Evolutionary conservation across 2,329 filamentous ascomycete genomes (phyloP).

Genomic region (Phialophora macrospora): DNA sequence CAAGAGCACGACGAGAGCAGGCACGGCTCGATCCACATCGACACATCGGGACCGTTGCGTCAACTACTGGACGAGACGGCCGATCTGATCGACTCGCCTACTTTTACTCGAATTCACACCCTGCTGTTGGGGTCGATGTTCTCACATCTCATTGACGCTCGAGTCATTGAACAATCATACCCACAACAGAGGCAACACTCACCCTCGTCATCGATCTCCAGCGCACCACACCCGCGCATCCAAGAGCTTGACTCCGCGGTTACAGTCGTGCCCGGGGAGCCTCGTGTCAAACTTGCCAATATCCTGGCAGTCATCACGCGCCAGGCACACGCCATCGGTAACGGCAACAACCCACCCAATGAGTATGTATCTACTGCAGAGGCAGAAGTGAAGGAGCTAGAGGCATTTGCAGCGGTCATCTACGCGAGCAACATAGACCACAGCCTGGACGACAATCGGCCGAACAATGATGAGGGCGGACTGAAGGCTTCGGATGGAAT

Average conservation of each 20-base stretch:
- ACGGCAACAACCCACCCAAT: slow-evolving; percentile 59
- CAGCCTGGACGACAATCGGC: slow-evolving; percentile 31
- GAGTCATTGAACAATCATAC: slow-evolving; percentile 79
- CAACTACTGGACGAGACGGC: slow-evolving; percentile 93
- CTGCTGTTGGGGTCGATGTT: slow-evolving; percentile 87
- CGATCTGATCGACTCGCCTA: slow-evolving; percentile 91
- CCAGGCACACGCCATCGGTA: slow-evolving; percentile 87
- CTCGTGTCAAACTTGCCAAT: slow-evolving; percentile 78
- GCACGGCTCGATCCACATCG: slow-evolving; percentile 24
- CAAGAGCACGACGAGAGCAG: slow-evolving; percentile 24
- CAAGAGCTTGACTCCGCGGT: slow-evolving; percentile 48
- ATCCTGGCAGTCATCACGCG: slow-evolving; percentile 86
- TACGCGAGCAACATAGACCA: slow-evolving; percentile 55
- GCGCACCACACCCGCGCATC: slow-evolving; percentile 44
- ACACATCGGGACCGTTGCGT: slow-evolving; percentile 62
- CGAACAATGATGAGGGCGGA: slow-evolving; percentile 18
- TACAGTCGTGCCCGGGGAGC: slow-evolving; percentile 50
- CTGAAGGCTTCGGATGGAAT: slow-evolving; percentile 33
- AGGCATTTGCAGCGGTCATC: slow-evolving; percentile 56
- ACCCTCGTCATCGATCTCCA: slow-evolving; percentile 54
- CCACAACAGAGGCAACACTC: slow-evolving; percentile 56
- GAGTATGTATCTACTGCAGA: slow-evolving; percentile 53
- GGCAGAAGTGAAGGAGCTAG: slow-evolving; percentile 53
- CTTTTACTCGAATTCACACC: slow-evolving; percentile 84
- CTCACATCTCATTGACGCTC: slow-evolving; percentile 78